Base-by-base conservation (phyloP, 805 yeast species). In the Metschnikowia rubicola region DNA sequence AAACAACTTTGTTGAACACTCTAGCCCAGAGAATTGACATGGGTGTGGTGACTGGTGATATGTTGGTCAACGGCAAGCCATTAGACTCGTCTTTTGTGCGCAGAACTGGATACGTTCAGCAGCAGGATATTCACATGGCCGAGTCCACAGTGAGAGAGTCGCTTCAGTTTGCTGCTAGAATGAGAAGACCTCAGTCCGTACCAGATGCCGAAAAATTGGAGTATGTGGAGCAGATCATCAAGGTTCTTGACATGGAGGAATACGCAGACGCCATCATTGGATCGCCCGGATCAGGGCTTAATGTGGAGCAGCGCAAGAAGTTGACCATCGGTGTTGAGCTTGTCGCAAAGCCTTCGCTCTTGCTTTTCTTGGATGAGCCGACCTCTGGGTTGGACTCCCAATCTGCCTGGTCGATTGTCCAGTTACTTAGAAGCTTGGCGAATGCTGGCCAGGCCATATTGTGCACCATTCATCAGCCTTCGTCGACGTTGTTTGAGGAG, bases 41-140 rank as follows among this genome's bases (percentile, higher is more conserved):
- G 64, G 86, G 86, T 63, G 77, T 76, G 31, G 71, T 80, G 41
- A 73, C 82, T 29, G 85, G 85, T 53, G 78, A 75, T 36, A 75
- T 78, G 73, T 65, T 79, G 55, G 83, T 81, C 33, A 79, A 79
- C 59, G 84, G 84, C 43, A 60, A 64, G 32, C 69, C 74, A 29
- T 62, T 79, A 49, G 78, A 73, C 52, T 50, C 60, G 15, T 72
- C 83, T 5, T 79, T 80, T 59, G 74, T 74, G 54, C 74, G 83
- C 63, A 66, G 75, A 43, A 77, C 79, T 30, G 83, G 83, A 55
- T 79, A 78, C 56, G 84, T 78, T 45, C 83, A 79, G 57, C 84
- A 79, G 68, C 17, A 15, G 17, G 17, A 15, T 15, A 15, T 15
- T 15, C 17, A 15, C 17, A 15, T 15, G 17, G 17, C 70, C 36